These are phyloP conservation scores for Hyaloscypha hepaticicola DNA, from an alignment of 495 filamentous ascomycete species.

Conservation along the genomic window DNA sequence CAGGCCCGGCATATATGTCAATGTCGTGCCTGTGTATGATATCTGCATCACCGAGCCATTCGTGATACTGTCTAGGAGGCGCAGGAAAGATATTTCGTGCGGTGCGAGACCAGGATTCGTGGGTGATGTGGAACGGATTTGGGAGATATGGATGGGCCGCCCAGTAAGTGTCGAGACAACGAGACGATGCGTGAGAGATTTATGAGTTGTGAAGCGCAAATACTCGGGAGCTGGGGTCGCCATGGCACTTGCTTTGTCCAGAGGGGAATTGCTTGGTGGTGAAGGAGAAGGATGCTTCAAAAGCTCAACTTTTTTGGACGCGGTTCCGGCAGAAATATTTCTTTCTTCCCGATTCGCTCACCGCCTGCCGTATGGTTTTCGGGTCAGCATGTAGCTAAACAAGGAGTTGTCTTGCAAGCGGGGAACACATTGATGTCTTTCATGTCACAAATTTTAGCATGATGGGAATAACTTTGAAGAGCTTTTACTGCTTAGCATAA, in stretches of 20 bases:
- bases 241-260: constrained; percentile 17
- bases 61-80: constrained; percentile 89
- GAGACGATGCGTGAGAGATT: constrained; percentile 77
- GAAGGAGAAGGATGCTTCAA: not conserved
- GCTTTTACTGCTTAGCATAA: constrained; percentile 30
- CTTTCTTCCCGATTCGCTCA: not conserved
- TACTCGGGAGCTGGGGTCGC: constrained; percentile 42
- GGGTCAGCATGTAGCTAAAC: too few species aligned
- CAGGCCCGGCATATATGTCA: constrained; percentile 87
- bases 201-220: constrained; percentile 73
- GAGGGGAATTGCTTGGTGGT: not conserved
- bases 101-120: constrained; percentile 84
- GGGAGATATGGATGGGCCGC: constrained; percentile 82
- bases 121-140: constrained; percentile 83
- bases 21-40: constrained; percentile 87
- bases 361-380: not conserved
- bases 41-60: constrained; percentile 95
- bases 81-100: constrained; percentile 93
- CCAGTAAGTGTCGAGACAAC: constrained; percentile 91
- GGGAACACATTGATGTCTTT: not conserved
- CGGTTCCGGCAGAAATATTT: not conserved
- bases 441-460: not conserved
- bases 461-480: not conserved
- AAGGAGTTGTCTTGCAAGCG: too few species aligned
- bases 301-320: constrained; percentile 9